Base-by-base conservation (phyloP, 805 yeast genomes). In the Candida anglica region DNA sequence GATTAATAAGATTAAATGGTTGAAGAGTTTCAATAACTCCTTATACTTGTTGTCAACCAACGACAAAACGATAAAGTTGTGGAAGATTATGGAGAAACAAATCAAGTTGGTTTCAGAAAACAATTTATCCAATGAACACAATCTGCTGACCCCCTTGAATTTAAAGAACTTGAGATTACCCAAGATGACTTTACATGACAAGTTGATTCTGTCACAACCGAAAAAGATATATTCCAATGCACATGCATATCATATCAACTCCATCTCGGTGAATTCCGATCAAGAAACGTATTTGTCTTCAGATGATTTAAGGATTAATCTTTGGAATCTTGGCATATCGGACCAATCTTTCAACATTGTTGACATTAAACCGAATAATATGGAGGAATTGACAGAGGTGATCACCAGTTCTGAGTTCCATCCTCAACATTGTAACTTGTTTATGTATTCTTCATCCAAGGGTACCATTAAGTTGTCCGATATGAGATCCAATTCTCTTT, bases 351-450 rank as follows among this genome's bases (percentile, higher is more conserved):
- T 93, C 64, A 94, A 93, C 60, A 93, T 93, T 45, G 98, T 93
- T 38, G 98, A 93, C 63, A 93, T 93, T 53, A 88, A 94, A 59
- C 99, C 99, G 7, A 86, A 88, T 5, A 88, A 88, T 61, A 94
- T 93, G 98, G 99, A 93, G 67, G 99, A 93, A 64, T 75, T 93
- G 50, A 91, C 98, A 7, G 98, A 93, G 61, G 98, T 93, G 33
- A 91, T 93, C 44, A 93, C 99, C 13, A 77, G 89, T 52, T 94
- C 98, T 2, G 96, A 89, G 58, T 93, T 93, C 67, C 98, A 94
- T 60, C 98, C 99, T 11, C 63, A 69, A 29, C 80, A 81, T 55
- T 93, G 99, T 69, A 93, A 93, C 58, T 66, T 85, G 50, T 91
- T 93, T 62, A 88, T 91, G 88, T 91, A 93, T 65, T 82, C 96